A percentile compares a stretch with the other conserved stretches of the same genome.
Conservation (phyloP, 1,284 basidiomycete genomes). For the Bondarzewia mesenterica region DNA sequence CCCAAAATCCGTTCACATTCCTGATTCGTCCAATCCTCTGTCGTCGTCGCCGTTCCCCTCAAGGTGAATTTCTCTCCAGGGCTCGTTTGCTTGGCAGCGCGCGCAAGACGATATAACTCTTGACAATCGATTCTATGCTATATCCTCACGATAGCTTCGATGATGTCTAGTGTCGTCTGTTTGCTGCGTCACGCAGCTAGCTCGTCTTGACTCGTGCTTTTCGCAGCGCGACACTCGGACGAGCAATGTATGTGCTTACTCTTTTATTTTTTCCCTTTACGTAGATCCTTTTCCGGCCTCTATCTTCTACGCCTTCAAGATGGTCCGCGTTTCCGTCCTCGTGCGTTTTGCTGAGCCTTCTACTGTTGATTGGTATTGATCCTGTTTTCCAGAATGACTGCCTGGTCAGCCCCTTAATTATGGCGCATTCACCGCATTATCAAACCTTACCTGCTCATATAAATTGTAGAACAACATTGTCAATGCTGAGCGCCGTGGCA, state of each 20-base stretch:
- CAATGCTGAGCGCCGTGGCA: slow-evolving; percentile 97
- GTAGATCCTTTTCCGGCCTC: slow-evolving; percentile 18
- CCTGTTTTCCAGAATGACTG: slow-evolving; percentile 68
- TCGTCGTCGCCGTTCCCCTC: slow-evolving; percentile 14
- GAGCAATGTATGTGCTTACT: slow-evolving; percentile 39
- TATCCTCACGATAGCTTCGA: slow-evolving; percentile 8
- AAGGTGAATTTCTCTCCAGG: slow-evolving; percentile 26
- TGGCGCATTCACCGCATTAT: background rate
- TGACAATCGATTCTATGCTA: slow-evolving; percentile 14
- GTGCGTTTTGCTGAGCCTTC: too few relatives aligned
- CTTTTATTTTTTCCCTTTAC: slow-evolving; percentile 16
- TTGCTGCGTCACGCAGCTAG: slow-evolving; percentile 12
- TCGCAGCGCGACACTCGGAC: slow-evolving; percentile 76
- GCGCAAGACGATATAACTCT: slow-evolving; percentile 14
- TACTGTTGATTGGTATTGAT: too few relatives aligned
- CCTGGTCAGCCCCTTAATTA: slow-evolving; percentile 38
- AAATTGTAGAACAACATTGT: slow-evolving; percentile 81
- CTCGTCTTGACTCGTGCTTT: slow-evolving; percentile 78
- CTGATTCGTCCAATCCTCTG: slow-evolving; percentile 8
- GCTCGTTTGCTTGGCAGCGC: slow-evolving; percentile 7
- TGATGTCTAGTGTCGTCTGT: slow-evolving; percentile 10
- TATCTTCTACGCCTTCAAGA: slow-evolving; percentile 31
- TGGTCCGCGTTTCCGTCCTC: slow-evolving; percentile 82
- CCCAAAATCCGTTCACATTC: slow-evolving; percentile 6
- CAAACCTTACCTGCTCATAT: slow-evolving; percentile 1